Evolutionary conservation across 2,329 filamentous ascomycete species (phyloP).

Genomic region (Fusarium agapanthi): DNA sequence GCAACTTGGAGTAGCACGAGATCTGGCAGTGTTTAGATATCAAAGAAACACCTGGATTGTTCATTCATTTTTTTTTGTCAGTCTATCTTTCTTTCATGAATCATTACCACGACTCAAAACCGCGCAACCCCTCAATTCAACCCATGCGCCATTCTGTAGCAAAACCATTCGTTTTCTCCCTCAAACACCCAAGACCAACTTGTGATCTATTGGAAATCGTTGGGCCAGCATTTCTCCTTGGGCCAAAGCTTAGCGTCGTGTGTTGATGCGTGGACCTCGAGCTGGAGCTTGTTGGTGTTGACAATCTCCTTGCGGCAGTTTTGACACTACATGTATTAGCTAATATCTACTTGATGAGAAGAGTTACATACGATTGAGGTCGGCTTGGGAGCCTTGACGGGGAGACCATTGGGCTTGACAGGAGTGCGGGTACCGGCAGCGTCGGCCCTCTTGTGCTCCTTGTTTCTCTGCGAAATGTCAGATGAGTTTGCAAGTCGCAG

Average conservation of each 20-base stretch:
- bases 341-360: too few species aligned
- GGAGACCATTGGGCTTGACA: constrained; percentile 64
- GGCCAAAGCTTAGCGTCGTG: constrained; percentile 60
- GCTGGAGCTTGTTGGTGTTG: constrained; percentile 60
- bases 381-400: constrained; percentile 61
- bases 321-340: constrained; percentile 50
- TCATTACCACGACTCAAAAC: constrained; percentile 12
- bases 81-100: constrained; percentile 20
- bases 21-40: background rate
- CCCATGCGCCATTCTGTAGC: background rate
- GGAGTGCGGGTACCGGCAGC: constrained; percentile 61
- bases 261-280: constrained; percentile 62
- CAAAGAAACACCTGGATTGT: constrained; percentile 4
- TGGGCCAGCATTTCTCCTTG: constrained; percentile 68
- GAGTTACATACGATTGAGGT: constrained; percentile 37
- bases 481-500: background rate
- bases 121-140: background rate
- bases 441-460: constrained; percentile 65
- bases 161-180: too few species aligned
- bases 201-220: constrained; percentile 49
- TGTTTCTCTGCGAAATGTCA: constrained; percentile 51
- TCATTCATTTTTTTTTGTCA: background rate
- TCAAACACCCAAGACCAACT: too few species aligned
- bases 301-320: constrained; percentile 62
- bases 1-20: background rate